Evolutionary conservation across 179 eudicot species (phyloP).

Genomic region (Kewa caespitosa): DNA sequence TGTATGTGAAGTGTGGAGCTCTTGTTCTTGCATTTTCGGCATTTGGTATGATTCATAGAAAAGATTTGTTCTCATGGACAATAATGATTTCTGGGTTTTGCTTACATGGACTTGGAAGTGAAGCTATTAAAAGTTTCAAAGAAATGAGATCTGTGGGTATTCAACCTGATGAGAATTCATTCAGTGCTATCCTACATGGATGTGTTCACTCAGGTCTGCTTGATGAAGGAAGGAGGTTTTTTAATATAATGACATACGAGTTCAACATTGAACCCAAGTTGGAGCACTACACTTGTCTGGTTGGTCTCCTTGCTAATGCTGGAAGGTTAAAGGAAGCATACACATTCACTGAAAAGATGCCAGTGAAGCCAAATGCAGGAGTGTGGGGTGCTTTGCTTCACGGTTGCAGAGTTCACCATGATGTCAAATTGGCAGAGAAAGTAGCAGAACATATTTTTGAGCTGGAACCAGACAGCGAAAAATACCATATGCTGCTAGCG

Average conservation of each 20-base stretch:
- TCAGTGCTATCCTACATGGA: conserved; percentile 57
- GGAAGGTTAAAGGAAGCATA: conserved; percentile 70
- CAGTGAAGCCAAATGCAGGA: conserved; percentile 44
- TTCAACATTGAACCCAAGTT: conserved; percentile 45
- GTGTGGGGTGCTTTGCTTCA: conserved; percentile 83
- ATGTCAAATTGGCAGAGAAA: conserved; percentile 63
- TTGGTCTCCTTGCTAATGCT: conserved; percentile 77
- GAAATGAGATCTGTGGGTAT: conserved; percentile 51
- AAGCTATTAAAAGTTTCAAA: conserved; percentile 45
- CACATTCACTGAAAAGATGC: conserved; percentile 51
- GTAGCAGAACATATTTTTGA: conserved; percentile 50
- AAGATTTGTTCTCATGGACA: conserved; percentile 75
- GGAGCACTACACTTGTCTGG: conserved; percentile 75
- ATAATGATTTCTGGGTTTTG: conserved; percentile 71
- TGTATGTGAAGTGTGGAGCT: conserved; percentile 79
- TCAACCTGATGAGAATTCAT: conserved; percentile 60
- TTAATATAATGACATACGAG: conserved; percentile 44
- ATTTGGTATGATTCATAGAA: conserved; percentile 49
- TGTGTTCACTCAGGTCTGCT: conserved; percentile 83
- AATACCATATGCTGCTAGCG: conserved; percentile 53
- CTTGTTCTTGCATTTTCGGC: conserved; percentile 41
- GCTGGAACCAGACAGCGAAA: conserved; percentile 61
- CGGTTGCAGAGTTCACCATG: conserved; percentile 67
- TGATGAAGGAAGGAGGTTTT: conserved; percentile 50
- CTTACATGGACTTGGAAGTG: conserved; percentile 72